phyloP scores from a whole-genome alignment of 2,329 filamentous ascomycete genomes.

The Xylariaceae sp. region DNA sequence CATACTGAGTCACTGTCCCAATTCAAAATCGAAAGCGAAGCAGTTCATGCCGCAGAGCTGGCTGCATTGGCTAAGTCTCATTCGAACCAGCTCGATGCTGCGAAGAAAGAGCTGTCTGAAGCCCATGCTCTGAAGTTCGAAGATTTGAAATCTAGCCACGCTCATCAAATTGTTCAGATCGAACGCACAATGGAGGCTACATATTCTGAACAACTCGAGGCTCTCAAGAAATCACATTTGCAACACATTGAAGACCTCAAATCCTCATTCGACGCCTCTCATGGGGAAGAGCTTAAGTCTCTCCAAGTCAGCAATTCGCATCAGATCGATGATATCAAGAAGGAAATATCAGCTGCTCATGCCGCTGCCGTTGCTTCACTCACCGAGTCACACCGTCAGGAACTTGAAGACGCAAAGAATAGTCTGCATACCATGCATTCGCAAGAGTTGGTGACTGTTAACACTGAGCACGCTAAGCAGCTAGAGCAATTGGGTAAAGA shows the following conservation, averaged over 20 bases:
- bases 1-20: constrained; percentile 25
- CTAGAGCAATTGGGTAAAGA: constrained; percentile 14
- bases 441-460: constrained; percentile 19
- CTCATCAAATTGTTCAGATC: constrained; percentile 21
- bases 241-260: constrained; percentile 24
- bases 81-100: constrained; percentile 17
- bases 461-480: constrained; percentile 14
- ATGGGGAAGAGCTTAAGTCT: constrained; percentile 23
- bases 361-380: constrained; percentile 23
- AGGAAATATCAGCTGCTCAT: constrained; percentile 19
- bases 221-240: constrained; percentile 19
- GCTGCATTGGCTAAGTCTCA: constrained; percentile 23
- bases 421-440: constrained; percentile 17
- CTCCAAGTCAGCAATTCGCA: constrained; percentile 18
- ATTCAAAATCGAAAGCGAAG: constrained; percentile 21
- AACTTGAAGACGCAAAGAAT: constrained; percentile 20
- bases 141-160: constrained; percentile 22
- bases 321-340: constrained; percentile 21
- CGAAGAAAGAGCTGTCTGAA: constrained; percentile 22
- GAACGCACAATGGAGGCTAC: constrained; percentile 18
- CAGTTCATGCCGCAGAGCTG: constrained; percentile 25
- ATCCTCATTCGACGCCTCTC: constrained; percentile 15
- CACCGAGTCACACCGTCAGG: constrained; percentile 14
- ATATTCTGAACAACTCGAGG: constrained; percentile 23
- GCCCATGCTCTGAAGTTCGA: constrained; percentile 24